A percentile compares a stretch with the other conserved stretches of the same genome.
Conservation (phyloP, 768 basidiomycete genomes). For the Stropharia rugosoannulata region DNA sequence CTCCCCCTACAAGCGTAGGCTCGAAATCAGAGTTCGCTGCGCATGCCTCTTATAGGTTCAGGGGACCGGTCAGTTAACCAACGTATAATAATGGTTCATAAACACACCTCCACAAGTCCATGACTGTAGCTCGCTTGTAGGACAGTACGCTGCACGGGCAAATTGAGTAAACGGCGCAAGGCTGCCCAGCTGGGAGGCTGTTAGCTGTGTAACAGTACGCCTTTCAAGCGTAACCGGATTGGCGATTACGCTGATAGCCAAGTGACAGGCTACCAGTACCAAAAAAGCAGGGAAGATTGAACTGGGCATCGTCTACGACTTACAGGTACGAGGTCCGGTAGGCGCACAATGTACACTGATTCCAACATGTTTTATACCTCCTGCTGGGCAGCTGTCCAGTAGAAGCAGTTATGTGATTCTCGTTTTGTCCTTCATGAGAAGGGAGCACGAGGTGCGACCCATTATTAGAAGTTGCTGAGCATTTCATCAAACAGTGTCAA, state of each 20-base stretch:
- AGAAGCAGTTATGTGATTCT: background rate
- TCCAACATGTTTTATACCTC: background rate
- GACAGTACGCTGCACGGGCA: constrained; percentile 4
- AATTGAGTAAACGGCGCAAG: constrained; percentile 5
- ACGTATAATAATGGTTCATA: background rate
- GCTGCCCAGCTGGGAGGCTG: background rate
- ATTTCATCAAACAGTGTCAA: background rate
- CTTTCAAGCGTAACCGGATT: background rate
- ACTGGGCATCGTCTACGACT: background rate
- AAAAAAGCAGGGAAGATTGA: background rate
- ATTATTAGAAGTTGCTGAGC: background rate
- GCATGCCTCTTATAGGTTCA: background rate
- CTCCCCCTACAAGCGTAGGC: constrained; percentile 5
- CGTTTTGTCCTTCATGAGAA: background rate
- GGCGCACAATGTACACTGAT: background rate
- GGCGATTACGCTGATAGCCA: background rate
- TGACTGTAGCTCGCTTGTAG: background rate
- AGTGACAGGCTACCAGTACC: background rate
- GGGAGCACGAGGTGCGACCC: background rate
- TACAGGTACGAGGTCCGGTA: too few species aligned
- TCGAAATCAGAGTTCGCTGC: constrained; percentile 5
- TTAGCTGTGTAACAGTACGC: background rate
- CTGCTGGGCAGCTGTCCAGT: background rate
- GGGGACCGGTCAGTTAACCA: too few species aligned
- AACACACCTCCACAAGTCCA: constrained; percentile 4